Conservation (phyloP, 2,329 filamentous ascomycete species). For the Pseudogymnoascus sp. region DNA sequence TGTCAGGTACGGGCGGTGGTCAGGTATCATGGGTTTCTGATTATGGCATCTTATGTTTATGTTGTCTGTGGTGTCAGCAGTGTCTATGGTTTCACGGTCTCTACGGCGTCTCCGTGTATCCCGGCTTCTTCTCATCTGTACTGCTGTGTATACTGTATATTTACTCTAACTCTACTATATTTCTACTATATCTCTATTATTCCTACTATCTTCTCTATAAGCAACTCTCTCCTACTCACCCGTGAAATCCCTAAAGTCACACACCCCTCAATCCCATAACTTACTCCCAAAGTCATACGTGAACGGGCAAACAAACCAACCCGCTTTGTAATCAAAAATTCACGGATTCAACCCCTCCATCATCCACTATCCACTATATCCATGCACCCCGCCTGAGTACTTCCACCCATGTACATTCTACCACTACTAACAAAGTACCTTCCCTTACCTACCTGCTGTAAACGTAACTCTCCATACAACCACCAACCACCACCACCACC, state of each 20-base stretch:
- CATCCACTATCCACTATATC: not conserved
- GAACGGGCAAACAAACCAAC: not conserved
- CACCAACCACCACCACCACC: not conserved
- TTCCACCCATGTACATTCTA: not conserved
- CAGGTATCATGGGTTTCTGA: too few species aligned
- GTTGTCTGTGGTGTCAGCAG: too few species aligned
- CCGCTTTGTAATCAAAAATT: not conserved
- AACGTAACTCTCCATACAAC: not conserved
- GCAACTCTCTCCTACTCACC: not conserved
- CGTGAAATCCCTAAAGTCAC: not conserved
- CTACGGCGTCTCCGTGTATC: too few species aligned
- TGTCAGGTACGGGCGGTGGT: not conserved
- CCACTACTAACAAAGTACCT: not conserved
- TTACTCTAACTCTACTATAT: too few species aligned
- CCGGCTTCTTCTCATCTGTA: too few species aligned
- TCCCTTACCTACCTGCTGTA: not conserved
- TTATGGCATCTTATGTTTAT: too few species aligned
- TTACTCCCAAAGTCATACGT: not conserved
- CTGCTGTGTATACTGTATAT: too few species aligned
- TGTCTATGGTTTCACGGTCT: too few species aligned
- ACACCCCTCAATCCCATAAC: not conserved
- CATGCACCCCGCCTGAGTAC: not conserved
- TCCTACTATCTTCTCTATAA: too few species aligned
- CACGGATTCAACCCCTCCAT: not conserved
- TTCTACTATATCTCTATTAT: too few species aligned